These are phyloP conservation scores for Clavispora vitiphila DNA, from an alignment of 805 yeast species.

Conservation along the genomic window DNA sequence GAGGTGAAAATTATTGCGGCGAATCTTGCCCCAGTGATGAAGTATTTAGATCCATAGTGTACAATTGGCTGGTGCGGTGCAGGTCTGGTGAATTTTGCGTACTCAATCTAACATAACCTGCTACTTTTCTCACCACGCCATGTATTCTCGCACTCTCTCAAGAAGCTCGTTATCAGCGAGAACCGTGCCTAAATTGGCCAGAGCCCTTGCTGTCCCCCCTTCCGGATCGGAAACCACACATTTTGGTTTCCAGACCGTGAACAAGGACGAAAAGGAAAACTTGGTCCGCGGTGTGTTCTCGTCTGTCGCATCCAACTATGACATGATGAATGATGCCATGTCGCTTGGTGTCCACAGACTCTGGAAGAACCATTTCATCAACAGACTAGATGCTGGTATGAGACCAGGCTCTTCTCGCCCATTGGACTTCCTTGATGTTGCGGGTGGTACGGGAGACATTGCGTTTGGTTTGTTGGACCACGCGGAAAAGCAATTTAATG, in stretches of 20 bases:
- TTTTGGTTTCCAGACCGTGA: slow-evolving; percentile 85
- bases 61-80: neutral
- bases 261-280: slow-evolving; percentile 73
- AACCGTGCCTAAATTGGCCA: neutral
- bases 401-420: slow-evolving; percentile 80
- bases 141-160: neutral
- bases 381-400: slow-evolving; percentile 86
- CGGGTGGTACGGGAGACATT: slow-evolving; percentile 98
- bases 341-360: slow-evolving; percentile 90
- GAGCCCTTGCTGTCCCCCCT: slow-evolving; percentile 2
- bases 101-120: neutral
- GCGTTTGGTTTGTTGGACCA: slow-evolving; percentile 93
- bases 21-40: too few species aligned
- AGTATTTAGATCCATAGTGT: neutral
- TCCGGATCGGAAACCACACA: slow-evolving; percentile 60
- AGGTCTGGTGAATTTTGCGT: neutral
- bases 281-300: slow-evolving; percentile 85
- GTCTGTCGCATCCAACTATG: slow-evolving; percentile 91
- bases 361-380: slow-evolving; percentile 91
- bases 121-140: neutral
- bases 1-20: too few species aligned
- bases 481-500: slow-evolving; percentile 75
- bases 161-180: neutral
- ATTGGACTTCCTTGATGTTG: slow-evolving; percentile 86
- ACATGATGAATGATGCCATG: slow-evolving; percentile 98